Evolutionary conservation across 2,329 filamentous ascomycete species (phyloP).

Genomic region (Cordyceps pruinosa): DNA sequence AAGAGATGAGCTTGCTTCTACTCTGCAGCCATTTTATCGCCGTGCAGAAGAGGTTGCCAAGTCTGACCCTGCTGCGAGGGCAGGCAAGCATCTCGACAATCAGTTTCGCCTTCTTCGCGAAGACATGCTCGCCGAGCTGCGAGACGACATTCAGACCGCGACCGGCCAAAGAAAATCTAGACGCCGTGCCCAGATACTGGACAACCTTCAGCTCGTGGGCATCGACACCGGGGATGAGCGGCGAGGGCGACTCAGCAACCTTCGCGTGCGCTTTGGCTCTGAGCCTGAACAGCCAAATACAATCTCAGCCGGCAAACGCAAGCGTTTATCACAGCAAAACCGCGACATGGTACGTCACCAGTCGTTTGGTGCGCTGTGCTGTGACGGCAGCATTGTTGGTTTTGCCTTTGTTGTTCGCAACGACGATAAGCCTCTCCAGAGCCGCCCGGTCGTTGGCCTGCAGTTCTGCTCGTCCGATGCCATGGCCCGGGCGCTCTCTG

Average conservation of each 20-base stretch:
- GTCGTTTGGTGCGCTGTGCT: constrained; percentile 55
- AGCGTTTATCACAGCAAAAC: constrained; percentile 39
- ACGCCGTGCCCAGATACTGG: constrained; percentile 31
- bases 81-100: constrained; percentile 56
- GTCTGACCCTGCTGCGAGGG: constrained; percentile 19
- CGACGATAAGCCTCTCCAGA: constrained; percentile 34
- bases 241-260: constrained; percentile 24
- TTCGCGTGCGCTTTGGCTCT: constrained; percentile 34
- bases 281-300: constrained; percentile 40
- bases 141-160: constrained; percentile 50
- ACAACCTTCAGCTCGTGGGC: constrained; percentile 29
- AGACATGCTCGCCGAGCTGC: constrained; percentile 61
- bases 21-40: constrained; percentile 47
- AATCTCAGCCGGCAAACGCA: constrained; percentile 26
- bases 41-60: constrained; percentile 43
- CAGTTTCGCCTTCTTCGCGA: constrained; percentile 66
- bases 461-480: constrained; percentile 41
- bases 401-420: constrained; percentile 55
- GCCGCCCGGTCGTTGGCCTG: constrained; percentile 42
- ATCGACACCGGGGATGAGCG: constrained; percentile 30
- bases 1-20: constrained; percentile 52
- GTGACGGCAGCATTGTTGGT: constrained; percentile 43
- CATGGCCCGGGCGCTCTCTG: constrained; percentile 43
- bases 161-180: constrained; percentile 38
- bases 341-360: constrained; percentile 49